Evolutionary conservation across 2,329 filamentous ascomycete species (phyloP).

Genomic region (Monosporascus sp.): DNA sequence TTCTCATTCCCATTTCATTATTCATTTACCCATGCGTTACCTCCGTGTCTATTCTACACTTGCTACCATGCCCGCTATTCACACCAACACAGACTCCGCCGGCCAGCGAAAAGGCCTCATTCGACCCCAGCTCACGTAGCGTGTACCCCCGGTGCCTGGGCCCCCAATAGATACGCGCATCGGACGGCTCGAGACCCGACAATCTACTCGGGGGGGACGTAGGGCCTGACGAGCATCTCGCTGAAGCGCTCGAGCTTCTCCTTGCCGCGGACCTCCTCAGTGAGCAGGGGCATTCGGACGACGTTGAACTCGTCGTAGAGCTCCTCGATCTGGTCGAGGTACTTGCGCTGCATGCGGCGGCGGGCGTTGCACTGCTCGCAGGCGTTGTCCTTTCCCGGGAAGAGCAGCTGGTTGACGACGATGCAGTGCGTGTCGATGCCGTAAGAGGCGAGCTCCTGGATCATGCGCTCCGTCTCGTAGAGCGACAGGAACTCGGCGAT

Average conservation of each 20-base stretch:
- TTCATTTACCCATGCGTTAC: no score
- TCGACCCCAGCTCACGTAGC: no score
- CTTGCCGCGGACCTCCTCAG: slow-evolving; percentile 93
- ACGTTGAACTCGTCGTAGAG: slow-evolving; percentile 99
- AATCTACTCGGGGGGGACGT: slow-evolving; percentile 54
- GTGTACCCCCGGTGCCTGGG: no score
- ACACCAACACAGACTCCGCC: no score
- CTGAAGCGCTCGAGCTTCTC: slow-evolving; percentile 89
- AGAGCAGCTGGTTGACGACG: slow-evolving; percentile 95
- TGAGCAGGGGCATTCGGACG: slow-evolving; percentile 92
- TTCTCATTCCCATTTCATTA: no score
- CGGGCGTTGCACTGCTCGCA: slow-evolving; percentile 95
- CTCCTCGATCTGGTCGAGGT: slow-evolving; percentile 97
- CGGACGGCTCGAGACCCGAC: no score
- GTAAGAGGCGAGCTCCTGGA: slow-evolving; percentile 91
- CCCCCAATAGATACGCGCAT: no score
- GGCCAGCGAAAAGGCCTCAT: no score
- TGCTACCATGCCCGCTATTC: no score
- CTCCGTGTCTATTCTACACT: no score
- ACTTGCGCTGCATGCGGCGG: slow-evolving; percentile 99
- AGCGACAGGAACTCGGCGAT: slow-evolving; percentile 95
- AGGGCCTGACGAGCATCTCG: slow-evolving; percentile 75
- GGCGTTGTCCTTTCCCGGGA: slow-evolving; percentile 75
- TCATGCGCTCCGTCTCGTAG: slow-evolving; percentile 99
- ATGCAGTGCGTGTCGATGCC: slow-evolving; percentile 95